These are phyloP conservation scores for Schwanniomyces etchellsii DNA, from an alignment of 1,139 yeast species.

Conservation along the genomic window DNA sequence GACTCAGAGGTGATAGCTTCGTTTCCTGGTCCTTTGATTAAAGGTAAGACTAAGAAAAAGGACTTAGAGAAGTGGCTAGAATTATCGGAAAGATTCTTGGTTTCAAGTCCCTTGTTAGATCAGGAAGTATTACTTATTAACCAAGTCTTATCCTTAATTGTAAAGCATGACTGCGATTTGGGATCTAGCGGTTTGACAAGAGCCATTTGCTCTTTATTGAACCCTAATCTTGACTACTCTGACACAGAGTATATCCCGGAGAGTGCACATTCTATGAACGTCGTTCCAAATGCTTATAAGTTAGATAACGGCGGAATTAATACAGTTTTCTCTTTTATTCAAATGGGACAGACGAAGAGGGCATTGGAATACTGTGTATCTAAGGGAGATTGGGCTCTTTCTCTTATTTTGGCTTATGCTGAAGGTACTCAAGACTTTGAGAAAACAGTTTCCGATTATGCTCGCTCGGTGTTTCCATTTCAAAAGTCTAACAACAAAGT, in stretches of 20 bases:
- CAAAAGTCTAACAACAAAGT: slow-evolving; percentile 39
- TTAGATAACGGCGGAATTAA: slow-evolving; percentile 33
- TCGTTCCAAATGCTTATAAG: slow-evolving; percentile 26
- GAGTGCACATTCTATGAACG: slow-evolving; percentile 13
- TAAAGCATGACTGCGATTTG: slow-evolving; percentile 26
- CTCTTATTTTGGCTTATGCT: slow-evolving; percentile 64
- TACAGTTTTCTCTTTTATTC: slow-evolving; percentile 36
- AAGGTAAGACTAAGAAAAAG: slow-evolving; percentile 51
- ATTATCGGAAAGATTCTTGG: slow-evolving; percentile 13
- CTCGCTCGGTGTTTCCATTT: slow-evolving; percentile 30
- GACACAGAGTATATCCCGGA: slow-evolving; percentile 7
- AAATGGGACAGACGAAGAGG: slow-evolving; percentile 58
- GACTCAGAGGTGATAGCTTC: slow-evolving; percentile 14
- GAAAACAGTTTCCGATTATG: slow-evolving; percentile 45
- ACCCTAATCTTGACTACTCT: slow-evolving; percentile 29
- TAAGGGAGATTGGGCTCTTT: slow-evolving; percentile 72
- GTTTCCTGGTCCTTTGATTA: slow-evolving; percentile 65
- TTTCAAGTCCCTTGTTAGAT: slow-evolving; percentile 4
- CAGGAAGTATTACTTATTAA: slow-evolving; percentile 25
- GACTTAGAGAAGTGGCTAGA: slow-evolving; percentile 62
- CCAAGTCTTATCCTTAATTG: slow-evolving; percentile 22
- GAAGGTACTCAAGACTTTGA: slow-evolving; percentile 60
- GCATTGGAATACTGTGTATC: slow-evolving; percentile 63
- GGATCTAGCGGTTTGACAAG: slow-evolving; percentile 19
- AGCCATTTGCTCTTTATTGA: slow-evolving; percentile 24